These are phyloP conservation scores for Irpex rosettiformis DNA, from an alignment of 1,284 basidiomycete genomes.

Conservation along the genomic window DNA sequence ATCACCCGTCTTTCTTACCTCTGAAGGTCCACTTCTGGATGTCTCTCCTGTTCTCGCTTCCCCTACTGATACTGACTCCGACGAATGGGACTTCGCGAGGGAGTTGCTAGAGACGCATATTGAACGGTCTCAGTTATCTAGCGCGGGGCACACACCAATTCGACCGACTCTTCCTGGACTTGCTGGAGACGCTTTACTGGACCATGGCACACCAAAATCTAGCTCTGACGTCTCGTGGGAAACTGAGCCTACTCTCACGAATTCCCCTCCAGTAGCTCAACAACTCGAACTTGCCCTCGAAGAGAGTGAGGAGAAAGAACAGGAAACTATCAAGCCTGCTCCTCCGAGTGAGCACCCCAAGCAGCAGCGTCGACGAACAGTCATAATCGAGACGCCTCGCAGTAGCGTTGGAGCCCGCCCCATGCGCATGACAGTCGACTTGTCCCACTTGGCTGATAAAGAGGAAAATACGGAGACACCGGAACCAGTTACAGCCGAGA, in stretches of 20 bases:
- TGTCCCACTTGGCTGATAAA: conserved; percentile 14
- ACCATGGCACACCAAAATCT: conserved; percentile 3
- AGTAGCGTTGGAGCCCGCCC: conserved; percentile 7
- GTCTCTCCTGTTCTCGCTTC: conserved; percentile 23
- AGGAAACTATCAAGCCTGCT: neutral
- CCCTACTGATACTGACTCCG: conserved; percentile 15
- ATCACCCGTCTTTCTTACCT: conserved; percentile 9
- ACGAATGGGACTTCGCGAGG: conserved; percentile 48
- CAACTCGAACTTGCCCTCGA: conserved; percentile 2
- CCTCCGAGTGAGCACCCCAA: conserved; percentile 7
- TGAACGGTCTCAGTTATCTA: neutral
- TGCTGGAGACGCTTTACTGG: conserved; percentile 11
- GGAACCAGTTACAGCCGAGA: conserved; percentile 16
- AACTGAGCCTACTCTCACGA: conserved; percentile 14
- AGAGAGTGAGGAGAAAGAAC: neutral
- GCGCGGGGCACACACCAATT: neutral
- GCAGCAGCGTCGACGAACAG: conserved; percentile 26
- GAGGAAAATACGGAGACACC: conserved; percentile 15
- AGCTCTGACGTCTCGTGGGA: conserved; percentile 15
- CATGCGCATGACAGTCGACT: conserved; percentile 14
- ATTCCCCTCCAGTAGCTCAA: conserved; percentile 9
- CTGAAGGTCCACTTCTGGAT: neutral
- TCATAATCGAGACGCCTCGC: conserved; percentile 28
- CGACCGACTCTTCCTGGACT: conserved; percentile 9
- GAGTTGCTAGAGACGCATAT: conserved; percentile 22